These are phyloP conservation scores for Penicillium sp. DNA, from an alignment of 2,329 filamentous ascomycete species.

Conservation along the genomic window DNA sequence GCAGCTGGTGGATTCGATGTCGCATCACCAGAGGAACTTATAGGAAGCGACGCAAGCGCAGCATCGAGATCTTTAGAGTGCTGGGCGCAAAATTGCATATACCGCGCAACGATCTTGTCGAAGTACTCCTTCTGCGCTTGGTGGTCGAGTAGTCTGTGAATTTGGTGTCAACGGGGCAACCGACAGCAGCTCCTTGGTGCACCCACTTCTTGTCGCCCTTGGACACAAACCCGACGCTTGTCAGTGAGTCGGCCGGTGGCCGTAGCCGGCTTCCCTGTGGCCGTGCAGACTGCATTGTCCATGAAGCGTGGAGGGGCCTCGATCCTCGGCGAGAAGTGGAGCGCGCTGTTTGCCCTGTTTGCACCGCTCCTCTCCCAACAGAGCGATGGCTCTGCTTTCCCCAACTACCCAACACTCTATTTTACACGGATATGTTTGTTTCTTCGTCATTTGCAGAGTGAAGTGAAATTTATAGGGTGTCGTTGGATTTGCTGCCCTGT, in stretches of 20 bases:
- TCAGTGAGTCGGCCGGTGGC: slow-evolving; percentile 73
- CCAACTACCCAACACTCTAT: slow-evolving; percentile 26
- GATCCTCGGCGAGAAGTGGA: slow-evolving; percentile 1
- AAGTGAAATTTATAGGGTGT: not conserved
- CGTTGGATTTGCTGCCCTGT: slow-evolving; percentile 12
- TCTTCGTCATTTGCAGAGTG: slow-evolving; percentile 1
- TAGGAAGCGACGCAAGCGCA: slow-evolving; percentile 66
- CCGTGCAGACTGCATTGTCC: slow-evolving; percentile 22
- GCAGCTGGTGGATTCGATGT: slow-evolving; percentile 41
- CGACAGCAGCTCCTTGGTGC: slow-evolving; percentile 3
- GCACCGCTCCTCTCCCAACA: slow-evolving; percentile 22
- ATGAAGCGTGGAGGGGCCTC: slow-evolving; percentile 4
- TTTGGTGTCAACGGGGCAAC: slow-evolving; percentile 28
- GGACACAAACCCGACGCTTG: slow-evolving; percentile 78
- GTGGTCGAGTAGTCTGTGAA: slow-evolving; percentile 63
- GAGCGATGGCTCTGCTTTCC: slow-evolving; percentile 15
- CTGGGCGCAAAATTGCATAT: slow-evolving; percentile 82
- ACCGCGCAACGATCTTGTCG: slow-evolving; percentile 79
- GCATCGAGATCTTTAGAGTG: slow-evolving; percentile 70
- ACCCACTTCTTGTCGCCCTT: slow-evolving; percentile 81
- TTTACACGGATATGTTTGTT: slow-evolving; percentile 7
- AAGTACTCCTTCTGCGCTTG: slow-evolving; percentile 84
- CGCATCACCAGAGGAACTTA: slow-evolving; percentile 38
- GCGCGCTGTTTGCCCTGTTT: slow-evolving; percentile 20
- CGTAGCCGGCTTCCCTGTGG: slow-evolving; percentile 55